Conservation (phyloP, 257 asterid species). For the Rehmannia glutinosa region DNA sequence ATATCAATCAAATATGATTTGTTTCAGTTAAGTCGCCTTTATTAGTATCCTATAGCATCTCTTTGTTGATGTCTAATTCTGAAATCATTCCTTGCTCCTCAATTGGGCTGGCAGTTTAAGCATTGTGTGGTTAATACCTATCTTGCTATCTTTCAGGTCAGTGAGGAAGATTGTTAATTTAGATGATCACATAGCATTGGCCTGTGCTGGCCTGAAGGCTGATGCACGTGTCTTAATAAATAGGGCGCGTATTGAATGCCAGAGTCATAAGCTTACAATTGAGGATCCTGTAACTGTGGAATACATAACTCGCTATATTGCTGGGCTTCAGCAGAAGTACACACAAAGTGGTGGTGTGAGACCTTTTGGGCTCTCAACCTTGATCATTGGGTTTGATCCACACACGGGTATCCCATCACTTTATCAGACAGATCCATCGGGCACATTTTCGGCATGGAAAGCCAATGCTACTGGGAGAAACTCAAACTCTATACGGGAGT, state of each 20-base stretch:
- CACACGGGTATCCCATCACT: conserved; percentile 80
- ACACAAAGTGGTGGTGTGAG: conserved; percentile 99
- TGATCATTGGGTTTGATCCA: conserved; percentile 98
- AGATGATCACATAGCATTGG: conserved; percentile 93
- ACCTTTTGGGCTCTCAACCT: conserved; percentile 97
- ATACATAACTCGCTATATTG: conserved; percentile 94
- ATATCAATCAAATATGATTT: background rate
- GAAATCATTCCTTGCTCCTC: background rate
- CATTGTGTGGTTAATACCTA: conserved; percentile 2
- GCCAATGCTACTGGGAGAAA: conserved; percentile 98
- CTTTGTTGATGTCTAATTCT: background rate
- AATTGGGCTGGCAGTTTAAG: background rate
- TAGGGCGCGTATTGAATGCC: conserved; percentile 93
- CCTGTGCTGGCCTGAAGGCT: conserved; percentile 97
- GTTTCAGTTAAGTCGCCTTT: background rate
- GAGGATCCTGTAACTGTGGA: conserved; percentile 98
- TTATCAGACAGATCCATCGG: conserved; percentile 98
- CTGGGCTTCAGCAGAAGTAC: conserved; percentile 99
- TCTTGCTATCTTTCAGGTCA: conserved; percentile 55
- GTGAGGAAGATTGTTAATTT: conserved; percentile 92
- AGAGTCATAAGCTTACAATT: conserved; percentile 67
- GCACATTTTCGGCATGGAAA: conserved; percentile 98
- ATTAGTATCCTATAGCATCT: background rate
- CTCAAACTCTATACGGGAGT: conserved; percentile 89
- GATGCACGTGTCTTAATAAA: conserved; percentile 95